A percentile compares a stretch with the other conserved stretches of the same genome.
phyloP scores from a whole-genome alignment of 495 filamentous ascomycete genomes.

The Staphylotrichum tortipilum region DNA sequence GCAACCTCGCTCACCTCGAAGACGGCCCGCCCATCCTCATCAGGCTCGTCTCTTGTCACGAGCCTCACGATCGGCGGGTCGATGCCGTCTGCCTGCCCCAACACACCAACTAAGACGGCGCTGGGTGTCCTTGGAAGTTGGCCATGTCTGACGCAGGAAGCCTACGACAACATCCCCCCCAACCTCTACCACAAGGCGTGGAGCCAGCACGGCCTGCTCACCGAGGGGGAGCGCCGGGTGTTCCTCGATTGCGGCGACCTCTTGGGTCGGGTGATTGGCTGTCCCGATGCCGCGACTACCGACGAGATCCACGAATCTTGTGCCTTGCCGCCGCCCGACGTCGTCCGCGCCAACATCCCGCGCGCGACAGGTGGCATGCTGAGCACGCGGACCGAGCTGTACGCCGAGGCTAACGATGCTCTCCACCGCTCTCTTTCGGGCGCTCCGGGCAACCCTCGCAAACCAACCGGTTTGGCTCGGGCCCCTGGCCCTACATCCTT shows the following conservation, averaged over 20 bases:
- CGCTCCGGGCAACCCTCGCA: background rate
- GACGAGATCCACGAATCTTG: slow-evolving; percentile 1
- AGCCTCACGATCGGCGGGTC: too few relatives aligned
- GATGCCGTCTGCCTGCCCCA: too few relatives aligned
- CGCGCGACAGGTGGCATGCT: slow-evolving; percentile 2
- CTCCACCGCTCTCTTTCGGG: background rate
- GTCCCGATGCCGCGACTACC: background rate
- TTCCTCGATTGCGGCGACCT: slow-evolving; percentile 3
- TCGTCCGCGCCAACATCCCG: slow-evolving; percentile 5
- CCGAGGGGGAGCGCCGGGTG: background rate
- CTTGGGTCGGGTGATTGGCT: background rate
- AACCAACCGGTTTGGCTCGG: background rate
- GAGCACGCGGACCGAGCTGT: slow-evolving; percentile 1
- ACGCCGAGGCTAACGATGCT: slow-evolving; percentile 1
- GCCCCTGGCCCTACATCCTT: background rate
- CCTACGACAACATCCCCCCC: background rate
- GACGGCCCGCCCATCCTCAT: too few relatives aligned
- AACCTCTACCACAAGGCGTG: slow-evolving; percentile 6
- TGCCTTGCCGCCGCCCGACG: background rate
- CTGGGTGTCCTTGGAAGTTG: too few relatives aligned
- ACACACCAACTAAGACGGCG: too few relatives aligned
- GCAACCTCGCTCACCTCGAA: too few relatives aligned
- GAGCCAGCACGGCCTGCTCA: slow-evolving; percentile 2
- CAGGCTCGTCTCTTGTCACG: too few relatives aligned
- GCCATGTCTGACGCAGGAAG: background rate